These are phyloP conservation scores for Ustilago trichophora DNA, from an alignment of 1,284 basidiomycete species.

Conservation along the genomic window DNA sequence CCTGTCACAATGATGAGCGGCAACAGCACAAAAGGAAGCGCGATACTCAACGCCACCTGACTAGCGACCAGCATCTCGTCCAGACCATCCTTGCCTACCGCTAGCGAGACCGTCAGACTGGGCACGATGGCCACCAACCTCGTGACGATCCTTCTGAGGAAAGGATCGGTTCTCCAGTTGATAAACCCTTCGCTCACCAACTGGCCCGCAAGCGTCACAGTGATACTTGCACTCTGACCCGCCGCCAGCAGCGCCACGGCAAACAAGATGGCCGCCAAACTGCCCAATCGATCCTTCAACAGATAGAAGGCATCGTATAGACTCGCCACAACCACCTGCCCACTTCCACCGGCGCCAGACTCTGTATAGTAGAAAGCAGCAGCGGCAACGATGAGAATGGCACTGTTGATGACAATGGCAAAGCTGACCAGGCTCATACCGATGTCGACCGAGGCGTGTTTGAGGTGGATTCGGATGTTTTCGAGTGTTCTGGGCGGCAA, in stretches of 20 bases:
- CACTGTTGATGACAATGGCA: conserved; percentile 80
- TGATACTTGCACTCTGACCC: conserved; percentile 90
- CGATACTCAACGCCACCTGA: conserved; percentile 86
- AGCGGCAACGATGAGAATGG: conserved; percentile 73
- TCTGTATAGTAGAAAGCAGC: conserved; percentile 67
- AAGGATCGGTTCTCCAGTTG: conserved; percentile 84
- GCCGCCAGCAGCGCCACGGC: conserved; percentile 71
- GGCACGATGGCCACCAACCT: conserved; percentile 87
- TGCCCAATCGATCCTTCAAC: conserved; percentile 50
- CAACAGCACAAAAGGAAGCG: conserved; percentile 75
- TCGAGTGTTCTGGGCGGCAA: conserved; percentile 26
- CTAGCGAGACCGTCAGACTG: conserved; percentile 79
- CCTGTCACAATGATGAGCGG: conserved; percentile 59
- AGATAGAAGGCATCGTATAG: conserved; percentile 61
- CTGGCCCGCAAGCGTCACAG: conserved; percentile 90
- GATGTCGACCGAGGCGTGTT: conserved; percentile 65
- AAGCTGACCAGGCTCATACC: conserved; percentile 62
- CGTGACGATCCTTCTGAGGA: conserved; percentile 82
- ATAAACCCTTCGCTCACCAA: conserved; percentile 94
- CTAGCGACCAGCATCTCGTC: conserved; percentile 83
- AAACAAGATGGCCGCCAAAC: conserved; percentile 55
- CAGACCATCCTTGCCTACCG: conserved; percentile 79
- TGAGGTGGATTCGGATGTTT: conserved; percentile 52
- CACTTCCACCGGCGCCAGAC: conserved; percentile 11
- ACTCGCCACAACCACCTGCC: conserved; percentile 51